Conservation (phyloP, 1,139 yeast species). For the Diutina catenulata region DNA sequence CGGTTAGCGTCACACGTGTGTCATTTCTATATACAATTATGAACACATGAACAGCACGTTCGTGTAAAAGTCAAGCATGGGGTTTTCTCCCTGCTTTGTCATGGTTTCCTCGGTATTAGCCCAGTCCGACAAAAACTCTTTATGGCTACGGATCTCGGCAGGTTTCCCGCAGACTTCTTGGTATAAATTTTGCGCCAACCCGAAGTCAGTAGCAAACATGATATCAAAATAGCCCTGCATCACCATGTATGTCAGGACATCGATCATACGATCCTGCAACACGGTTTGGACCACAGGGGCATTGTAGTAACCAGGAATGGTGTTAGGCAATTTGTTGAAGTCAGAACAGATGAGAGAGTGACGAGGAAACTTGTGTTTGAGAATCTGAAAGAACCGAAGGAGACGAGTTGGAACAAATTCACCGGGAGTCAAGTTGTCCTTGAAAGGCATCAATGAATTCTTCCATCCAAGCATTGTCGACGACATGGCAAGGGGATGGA, state of each 20-base stretch:
- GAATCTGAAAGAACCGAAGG: slow-evolving; percentile 51
- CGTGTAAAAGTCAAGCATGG: slow-evolving; percentile 70
- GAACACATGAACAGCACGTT: slow-evolving; percentile 58
- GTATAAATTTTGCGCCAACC: slow-evolving; percentile 50
- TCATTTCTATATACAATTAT: slow-evolving; percentile 14
- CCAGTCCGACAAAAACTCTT: slow-evolving; percentile 59
- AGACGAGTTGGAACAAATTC: slow-evolving; percentile 77
- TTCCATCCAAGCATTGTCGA: slow-evolving; percentile 18
- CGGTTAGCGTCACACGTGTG: background rate
- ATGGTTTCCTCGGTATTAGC: slow-evolving; percentile 58
- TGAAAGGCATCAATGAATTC: slow-evolving; percentile 39
- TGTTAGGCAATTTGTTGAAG: slow-evolving; percentile 52
- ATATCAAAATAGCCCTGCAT: slow-evolving; percentile 80
- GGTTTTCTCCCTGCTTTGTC: slow-evolving; percentile 72
- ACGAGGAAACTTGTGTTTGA: slow-evolving; percentile 59
- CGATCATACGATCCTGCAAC: slow-evolving; percentile 54
- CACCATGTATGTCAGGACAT: slow-evolving; percentile 65
- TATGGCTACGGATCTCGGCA: slow-evolving; percentile 45
- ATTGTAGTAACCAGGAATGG: slow-evolving; percentile 50
- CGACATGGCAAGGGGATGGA: slow-evolving; percentile 33
- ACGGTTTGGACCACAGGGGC: slow-evolving; percentile 83
- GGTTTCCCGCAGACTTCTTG: slow-evolving; percentile 52
- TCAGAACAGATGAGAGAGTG: slow-evolving; percentile 68
- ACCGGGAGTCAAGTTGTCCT: slow-evolving; percentile 59
- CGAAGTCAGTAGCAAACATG: slow-evolving; percentile 77